Percentiles rank a stretch among this genome's conserved stretches.
These are phyloP conservation scores for Cladobotryum mycophilum DNA, from an alignment of 2,329 filamentous ascomycete genomes.

Conservation along the genomic window DNA sequence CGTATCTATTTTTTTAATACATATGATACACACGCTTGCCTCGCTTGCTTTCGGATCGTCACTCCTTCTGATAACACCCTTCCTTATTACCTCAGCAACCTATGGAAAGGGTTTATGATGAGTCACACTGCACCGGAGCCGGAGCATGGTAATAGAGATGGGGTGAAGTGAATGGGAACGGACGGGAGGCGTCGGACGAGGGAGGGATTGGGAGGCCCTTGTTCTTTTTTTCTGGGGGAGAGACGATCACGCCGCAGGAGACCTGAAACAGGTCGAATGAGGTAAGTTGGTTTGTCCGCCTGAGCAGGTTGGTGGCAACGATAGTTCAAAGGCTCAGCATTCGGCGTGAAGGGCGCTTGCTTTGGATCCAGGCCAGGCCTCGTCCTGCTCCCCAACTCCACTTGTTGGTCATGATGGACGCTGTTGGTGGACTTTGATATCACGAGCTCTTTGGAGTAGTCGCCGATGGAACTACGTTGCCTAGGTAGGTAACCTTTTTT, in stretches of 20 bases:
- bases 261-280: too few species aligned
- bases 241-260: constrained; percentile 6
- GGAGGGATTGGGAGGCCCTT: background rate
- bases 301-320: too few species aligned
- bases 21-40: too few species aligned
- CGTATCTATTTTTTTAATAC: background rate
- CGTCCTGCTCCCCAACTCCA: background rate
- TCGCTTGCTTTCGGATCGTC: background rate
- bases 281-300: too few species aligned
- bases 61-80: background rate
- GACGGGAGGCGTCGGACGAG: background rate
- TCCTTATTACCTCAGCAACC: background rate
- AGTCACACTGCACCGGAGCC: constrained; percentile 1
- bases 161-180: background rate
- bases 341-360: too few species aligned
- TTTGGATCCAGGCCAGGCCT: too few species aligned
- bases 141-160: background rate
- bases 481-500: too few species aligned
- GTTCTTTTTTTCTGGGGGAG: constrained; percentile 5
- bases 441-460: too few species aligned
- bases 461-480: too few species aligned
- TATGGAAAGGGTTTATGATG: background rate
- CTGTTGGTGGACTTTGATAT: constrained; percentile 1
- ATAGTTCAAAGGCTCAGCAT: too few species aligned
- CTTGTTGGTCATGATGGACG: constrained; percentile 2